Conservation (phyloP, 139 green algal genomes). For the Chlamydomonas sphaeroides region DNA sequence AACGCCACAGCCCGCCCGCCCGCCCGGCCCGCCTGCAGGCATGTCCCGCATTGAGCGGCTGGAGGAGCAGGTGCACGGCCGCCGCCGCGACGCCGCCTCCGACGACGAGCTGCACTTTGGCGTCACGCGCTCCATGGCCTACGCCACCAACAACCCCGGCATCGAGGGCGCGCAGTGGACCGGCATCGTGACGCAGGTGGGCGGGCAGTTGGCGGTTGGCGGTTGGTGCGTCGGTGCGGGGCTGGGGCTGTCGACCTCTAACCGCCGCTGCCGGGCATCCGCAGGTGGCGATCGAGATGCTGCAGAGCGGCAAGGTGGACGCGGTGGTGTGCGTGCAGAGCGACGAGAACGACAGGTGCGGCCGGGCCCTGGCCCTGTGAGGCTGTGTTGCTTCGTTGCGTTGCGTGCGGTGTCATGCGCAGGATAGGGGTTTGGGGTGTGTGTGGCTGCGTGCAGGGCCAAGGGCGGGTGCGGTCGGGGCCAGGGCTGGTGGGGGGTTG, state of each 20-base stretch:
- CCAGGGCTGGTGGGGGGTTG: too few relatives aligned
- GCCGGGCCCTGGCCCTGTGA: too few relatives aligned
- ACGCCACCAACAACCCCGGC: slow-evolving; percentile 71
- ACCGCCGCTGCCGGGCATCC: too few relatives aligned
- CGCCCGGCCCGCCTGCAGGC: slow-evolving; percentile 41
- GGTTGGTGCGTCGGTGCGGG: too few relatives aligned
- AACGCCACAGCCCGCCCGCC: too few relatives aligned
- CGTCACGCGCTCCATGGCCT: slow-evolving; percentile 68
- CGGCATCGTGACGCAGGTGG: slow-evolving; percentile 87
- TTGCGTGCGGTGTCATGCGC: slow-evolving; percentile 84
- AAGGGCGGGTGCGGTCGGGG: too few relatives aligned
- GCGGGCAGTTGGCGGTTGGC: too few relatives aligned
- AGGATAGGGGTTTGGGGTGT: slow-evolving; percentile 63
- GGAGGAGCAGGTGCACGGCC: slow-evolving; percentile 78
- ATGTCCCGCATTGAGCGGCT: slow-evolving; percentile 80
- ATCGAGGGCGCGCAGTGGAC: slow-evolving; percentile 95
- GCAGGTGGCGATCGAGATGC: slow-evolving; percentile 77
- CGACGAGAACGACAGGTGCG: slow-evolving; percentile 80
- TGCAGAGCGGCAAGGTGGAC: slow-evolving; percentile 87
- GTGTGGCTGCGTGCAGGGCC: too few relatives aligned
- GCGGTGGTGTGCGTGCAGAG: slow-evolving; percentile 95
- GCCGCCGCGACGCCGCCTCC: slow-evolving; percentile 64
- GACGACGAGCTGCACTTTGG: slow-evolving; percentile 91
- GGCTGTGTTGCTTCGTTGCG: too few relatives aligned
- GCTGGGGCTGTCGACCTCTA: too few relatives aligned